Evolutionary conservation across 2,329 filamentous ascomycete species (phyloP), one percentile per base, ranked within the genome.

Genomic region (Scytalidium sp.): DNA sequence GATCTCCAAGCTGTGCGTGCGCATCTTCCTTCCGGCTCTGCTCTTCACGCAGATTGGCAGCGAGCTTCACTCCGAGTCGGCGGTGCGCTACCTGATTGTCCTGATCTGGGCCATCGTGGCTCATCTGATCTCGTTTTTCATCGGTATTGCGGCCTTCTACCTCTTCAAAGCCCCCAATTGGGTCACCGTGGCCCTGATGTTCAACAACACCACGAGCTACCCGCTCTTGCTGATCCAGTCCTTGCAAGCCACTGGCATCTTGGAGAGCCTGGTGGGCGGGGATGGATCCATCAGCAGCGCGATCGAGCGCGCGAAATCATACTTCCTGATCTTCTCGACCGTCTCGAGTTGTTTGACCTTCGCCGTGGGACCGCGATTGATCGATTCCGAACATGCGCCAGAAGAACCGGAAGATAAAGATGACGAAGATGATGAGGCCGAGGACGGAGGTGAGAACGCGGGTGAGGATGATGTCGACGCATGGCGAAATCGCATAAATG

Each of bases 301-400:
- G 0, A 69, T 86, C 11, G 74, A 79, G 47, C 71, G 83, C 9
- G 82, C 82, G 6, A 81, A 85, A 60, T 80, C 79, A 13, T 87
- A 85, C 63, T 85, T 87, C 59, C 67, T 87, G 3, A 76, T 87
- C 51, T 85, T 83, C 55, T 76, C 83, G 3, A 85, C 84, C 48
- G 71, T 87, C 9, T 77, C 75, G 40, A 85, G 83, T 58, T 80
- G 76, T 46, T 65, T 87, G 51, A 86, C 83, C 0, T 87, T 87
- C 61, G 80, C 80, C 0, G 67, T 87, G 3, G 84, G 83, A 0
- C 83, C 83, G 1, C 69, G 75, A 11, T 67, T 87, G 36, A 72
- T 87, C 43, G 76, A 79, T 54, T 65, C 62, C 0, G 69, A 71
- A 49, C 61, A 70, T 45, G 64, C 62, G 1, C 67, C 71, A 1